Base-by-base conservation (phyloP, 768 basidiomycete species). In the Suillus clintonianus region DNA sequence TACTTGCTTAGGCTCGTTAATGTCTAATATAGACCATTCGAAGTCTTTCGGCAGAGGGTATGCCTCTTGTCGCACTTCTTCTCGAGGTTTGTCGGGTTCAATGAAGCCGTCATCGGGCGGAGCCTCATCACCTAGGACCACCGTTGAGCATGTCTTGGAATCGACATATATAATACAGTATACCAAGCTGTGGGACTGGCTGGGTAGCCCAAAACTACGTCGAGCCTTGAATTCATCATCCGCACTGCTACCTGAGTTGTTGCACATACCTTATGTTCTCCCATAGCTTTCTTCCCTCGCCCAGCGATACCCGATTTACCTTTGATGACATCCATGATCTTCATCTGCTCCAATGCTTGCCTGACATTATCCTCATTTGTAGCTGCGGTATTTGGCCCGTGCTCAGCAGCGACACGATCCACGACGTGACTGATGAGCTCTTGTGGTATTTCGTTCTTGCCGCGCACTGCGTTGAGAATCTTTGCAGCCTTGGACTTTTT, bases 191-290 rank as follows among this genome's bases (percentile, higher is more conserved):
- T n/a, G 94, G 92, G 8, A 99, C 97, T 4, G 97, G 97, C 76
- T 99, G 97, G 7, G 97, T 99, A 39, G 82, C 87, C 97, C 97
- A 99, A 78, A 99, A 99, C 95, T 94, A 70, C 27, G 24, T 41
- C 17, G 56, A 41, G 27, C 17, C 24, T 57, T 27, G 17, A 19
- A 41, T 27, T 19, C 64, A 53, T 37, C 15, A 10, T 56, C 34
- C 36, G 27, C 30, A 13, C 17, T 27, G 27, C 36, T 45, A 57
- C 27, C 1, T 13, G 24, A 41, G 10, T n/a, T 27, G 2, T 56
- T 24, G 32, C 45, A 74, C 81, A 60, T 68, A 94, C 95, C 82
- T 96, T 97, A 73, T 97, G 94, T 72, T 91, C 89, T 53, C 92
- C 94, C 72, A 90, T 85, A 67, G 91, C 86, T 79, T 94, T 93